Base-by-base conservation (phyloP, 73 alveolate genomes). In the Tetrahymena borealis region DNA sequence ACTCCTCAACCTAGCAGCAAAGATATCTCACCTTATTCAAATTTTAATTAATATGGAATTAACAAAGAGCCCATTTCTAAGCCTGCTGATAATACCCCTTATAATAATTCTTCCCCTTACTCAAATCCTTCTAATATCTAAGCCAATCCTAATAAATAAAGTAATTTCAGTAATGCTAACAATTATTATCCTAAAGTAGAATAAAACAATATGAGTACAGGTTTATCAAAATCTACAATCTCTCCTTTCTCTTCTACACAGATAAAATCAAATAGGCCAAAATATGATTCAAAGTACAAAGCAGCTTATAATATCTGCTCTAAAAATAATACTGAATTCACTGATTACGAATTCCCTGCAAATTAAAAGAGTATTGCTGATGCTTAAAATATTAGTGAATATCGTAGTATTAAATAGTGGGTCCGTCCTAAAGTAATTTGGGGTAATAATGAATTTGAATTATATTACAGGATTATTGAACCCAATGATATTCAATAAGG, bases 401-500 rank as follows among this genome's bases (percentile, higher is more conserved):
- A 60, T 16, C 38, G 85, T 28, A 60, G 85, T 9, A 60, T 60
- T 18, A 60, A 60, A n/a, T 24, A 10, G 6, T 60, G 85, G 85
- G 85, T 60, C 28, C 85, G 85, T 60, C 85, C 85, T 15, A 60
- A 35, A 60, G 85, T 60, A 0, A 60, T 60, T 60, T 60, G 85
- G 85, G 85, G 38, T 1, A 60, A 60, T 4, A 35, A 60, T 7
- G 85, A 60, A 35, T 60, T 60, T 60, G 85, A 60, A 60, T 60
- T 60, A 6, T 60, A 60, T 60, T 60, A 24, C 35, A 60, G 28
- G 10, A 60, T 60, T 60, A 95, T 97, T 60, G 32, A 91, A 7
- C 97, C 98, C 32, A 95, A 94, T 91, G 99, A 97, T 92, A 97
- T 97, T 36, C 91, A 91, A 78, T 96, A 97, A 98, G 99, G 99